Evolutionary conservation across 306 rosid genomes (phyloP).

Genomic region (Potentilla sterilis): DNA sequence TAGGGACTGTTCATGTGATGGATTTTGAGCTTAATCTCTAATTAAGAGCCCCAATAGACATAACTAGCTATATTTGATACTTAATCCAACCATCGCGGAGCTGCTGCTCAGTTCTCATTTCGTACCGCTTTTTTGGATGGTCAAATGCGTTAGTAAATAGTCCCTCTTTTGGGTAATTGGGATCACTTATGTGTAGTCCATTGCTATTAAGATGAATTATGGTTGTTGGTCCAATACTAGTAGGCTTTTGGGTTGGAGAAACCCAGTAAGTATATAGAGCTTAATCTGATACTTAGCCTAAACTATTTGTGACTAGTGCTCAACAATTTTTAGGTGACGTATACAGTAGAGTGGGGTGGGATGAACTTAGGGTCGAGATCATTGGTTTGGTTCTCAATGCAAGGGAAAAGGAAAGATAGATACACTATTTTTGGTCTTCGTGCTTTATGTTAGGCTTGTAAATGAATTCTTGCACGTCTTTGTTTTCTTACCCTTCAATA

Average conservation of each 20-base stretch:
- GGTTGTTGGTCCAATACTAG: neutral
- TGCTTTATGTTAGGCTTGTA: neutral
- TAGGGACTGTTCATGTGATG: neutral
- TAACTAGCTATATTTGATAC: neutral
- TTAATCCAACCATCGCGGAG: neutral
- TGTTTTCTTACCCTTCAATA: neutral
- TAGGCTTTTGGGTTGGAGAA: neutral
- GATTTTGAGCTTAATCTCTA: neutral
- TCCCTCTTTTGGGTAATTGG: neutral
- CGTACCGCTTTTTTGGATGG: neutral
- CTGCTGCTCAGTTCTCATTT: neutral
- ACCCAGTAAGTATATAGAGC: neutral
- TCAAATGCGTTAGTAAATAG: neutral
- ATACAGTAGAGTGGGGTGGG: neutral
- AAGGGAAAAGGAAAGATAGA: neutral
- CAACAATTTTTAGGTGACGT: neutral
- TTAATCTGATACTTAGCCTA: neutral
- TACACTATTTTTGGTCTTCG: neutral
- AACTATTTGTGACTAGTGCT: neutral
- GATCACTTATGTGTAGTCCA: neutral
- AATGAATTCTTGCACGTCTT: neutral
- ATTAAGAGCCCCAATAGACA: neutral
- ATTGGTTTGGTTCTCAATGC: neutral
- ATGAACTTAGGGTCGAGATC: neutral
- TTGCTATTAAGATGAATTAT: neutral